Conservation (phyloP, 2,329 filamentous ascomycete genomes). For the Hortaea sp. region DNA sequence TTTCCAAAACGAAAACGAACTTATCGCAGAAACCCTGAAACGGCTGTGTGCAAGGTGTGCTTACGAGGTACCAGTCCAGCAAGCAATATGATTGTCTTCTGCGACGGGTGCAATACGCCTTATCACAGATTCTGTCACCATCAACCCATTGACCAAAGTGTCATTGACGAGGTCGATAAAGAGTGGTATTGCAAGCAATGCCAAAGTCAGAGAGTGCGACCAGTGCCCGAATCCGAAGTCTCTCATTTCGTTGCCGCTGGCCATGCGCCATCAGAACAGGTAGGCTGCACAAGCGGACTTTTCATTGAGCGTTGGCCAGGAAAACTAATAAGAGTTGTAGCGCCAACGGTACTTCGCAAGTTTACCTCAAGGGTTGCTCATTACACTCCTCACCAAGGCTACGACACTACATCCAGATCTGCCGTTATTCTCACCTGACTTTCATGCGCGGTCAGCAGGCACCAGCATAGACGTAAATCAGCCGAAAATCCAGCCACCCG, state of each 20-base stretch:
- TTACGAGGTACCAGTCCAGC: slow-evolving; percentile 59
- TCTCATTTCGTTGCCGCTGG: slow-evolving; percentile 29
- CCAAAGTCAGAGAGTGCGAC: slow-evolving; percentile 36
- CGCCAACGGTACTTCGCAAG: slow-evolving; percentile 45
- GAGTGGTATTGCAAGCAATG: slow-evolving; percentile 66
- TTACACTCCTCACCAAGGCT: slow-evolving; percentile 54
- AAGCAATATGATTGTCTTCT: slow-evolving; percentile 77
- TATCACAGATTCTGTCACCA: slow-evolving; percentile 80
- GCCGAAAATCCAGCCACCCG: neutral
- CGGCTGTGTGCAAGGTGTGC: slow-evolving; percentile 61
- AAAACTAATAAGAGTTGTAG: slow-evolving; percentile 4
- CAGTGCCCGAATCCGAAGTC: slow-evolving; percentile 31
- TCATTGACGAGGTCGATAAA: slow-evolving; percentile 54
- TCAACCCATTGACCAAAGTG: slow-evolving; percentile 60
- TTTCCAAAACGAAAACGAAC: slow-evolving; percentile 49
- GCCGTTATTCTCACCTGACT: slow-evolving; percentile 48
- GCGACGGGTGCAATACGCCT: slow-evolving; percentile 66
- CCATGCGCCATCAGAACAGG: slow-evolving; percentile 33
- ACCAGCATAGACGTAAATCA: neutral
- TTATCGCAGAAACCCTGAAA: slow-evolving; percentile 42
- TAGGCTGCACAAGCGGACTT: slow-evolving; percentile 14
- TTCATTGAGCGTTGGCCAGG: neutral
- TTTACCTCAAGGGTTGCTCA: slow-evolving; percentile 51
- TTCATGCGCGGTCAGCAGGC: slow-evolving; percentile 5
- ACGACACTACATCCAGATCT: slow-evolving; percentile 54